phyloP scores from a whole-genome alignment of 805 yeast species.

The Nadsonia fulvescens region DNA sequence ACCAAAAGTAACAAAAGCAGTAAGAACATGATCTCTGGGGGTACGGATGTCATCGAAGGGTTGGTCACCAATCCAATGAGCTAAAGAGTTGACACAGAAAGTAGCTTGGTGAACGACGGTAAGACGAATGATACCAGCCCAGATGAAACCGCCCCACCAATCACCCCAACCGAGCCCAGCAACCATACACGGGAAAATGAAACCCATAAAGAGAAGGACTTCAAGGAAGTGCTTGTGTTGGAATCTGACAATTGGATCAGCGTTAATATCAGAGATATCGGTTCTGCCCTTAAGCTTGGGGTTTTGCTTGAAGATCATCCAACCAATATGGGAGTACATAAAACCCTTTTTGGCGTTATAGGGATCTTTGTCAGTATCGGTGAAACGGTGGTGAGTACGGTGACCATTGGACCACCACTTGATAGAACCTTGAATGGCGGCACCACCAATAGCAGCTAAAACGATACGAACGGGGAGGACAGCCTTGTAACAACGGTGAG shows the following conservation, averaged over 20 bases:
- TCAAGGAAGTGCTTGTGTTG: slow-evolving; percentile 56
- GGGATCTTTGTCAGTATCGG: slow-evolving; percentile 82
- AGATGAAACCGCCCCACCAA: slow-evolving; percentile 56
- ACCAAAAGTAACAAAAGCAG: slow-evolving; percentile 59
- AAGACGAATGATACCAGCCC: slow-evolving; percentile 61
- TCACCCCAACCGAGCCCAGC: slow-evolving; percentile 59
- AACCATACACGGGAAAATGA: slow-evolving; percentile 46
- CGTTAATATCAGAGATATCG: slow-evolving; percentile 47
- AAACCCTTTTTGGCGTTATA: slow-evolving; percentile 69
- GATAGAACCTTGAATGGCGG: slow-evolving; percentile 60
- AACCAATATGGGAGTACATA: slow-evolving; percentile 72
- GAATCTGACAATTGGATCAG: slow-evolving; percentile 36
- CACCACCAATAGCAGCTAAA: slow-evolving; percentile 46
- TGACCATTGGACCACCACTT: slow-evolving; percentile 72
- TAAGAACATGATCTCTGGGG: slow-evolving; percentile 47
- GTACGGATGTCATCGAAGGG: slow-evolving; percentile 62
- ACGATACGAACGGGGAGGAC: slow-evolving; percentile 26
- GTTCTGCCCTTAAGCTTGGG: slow-evolving; percentile 46
- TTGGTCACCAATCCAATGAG: slow-evolving; percentile 61
- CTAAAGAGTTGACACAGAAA: slow-evolving; percentile 62
- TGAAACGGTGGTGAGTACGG: slow-evolving; percentile 76
- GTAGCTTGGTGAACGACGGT: slow-evolving; percentile 64
- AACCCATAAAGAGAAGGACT: slow-evolving; percentile 31
- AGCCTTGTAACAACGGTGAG: slow-evolving; percentile 43
- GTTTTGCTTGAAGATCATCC: slow-evolving; percentile 59